Evolutionary conservation across 208 protist genomes (phyloP), one percentile per base, ranked within the genome.

Genomic region (Wallacemonas rigidus): DNA sequence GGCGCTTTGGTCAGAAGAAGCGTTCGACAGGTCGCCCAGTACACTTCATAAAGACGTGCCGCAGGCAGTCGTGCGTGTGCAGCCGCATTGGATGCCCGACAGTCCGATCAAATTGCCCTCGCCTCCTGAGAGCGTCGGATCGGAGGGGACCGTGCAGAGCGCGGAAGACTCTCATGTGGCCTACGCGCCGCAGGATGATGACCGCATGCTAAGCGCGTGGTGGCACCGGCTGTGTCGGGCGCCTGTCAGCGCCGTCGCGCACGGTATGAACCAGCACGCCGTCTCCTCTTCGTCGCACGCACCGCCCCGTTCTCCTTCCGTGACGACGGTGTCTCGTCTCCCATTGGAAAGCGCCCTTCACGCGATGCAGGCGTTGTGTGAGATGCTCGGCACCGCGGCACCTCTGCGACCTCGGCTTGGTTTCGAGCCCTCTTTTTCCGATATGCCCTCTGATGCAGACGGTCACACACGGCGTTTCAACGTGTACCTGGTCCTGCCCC

Each of bases 401-500:
- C 8, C 4, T 8, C 3, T 17, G 26, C 3, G 11, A 14, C 60
- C 60, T 12, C 60, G 60, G 14, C 60, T 65, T 8, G 60, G 60
- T 26, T 65, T 65, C 40, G 60, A 65, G 43, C 60, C 60, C 4
- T 11, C 15, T 4, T 14, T 65, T 5, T 35, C 50, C 12, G 60
- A 65, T 17, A 14, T 65, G 4, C 60, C 60, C 11, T 15, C 17
- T 4, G 2, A 65, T 45, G n/a, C 15, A 41, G 4, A 50, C 3
- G 41, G 43, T 17, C 14, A 8, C 40, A 35, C 40, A 14, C 6
- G 40, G 6, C 60, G 60, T 3, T 65, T 65, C 60, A 53, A 11
- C n/a, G 60, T 65, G 11, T 65, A 65, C 60, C 38, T 65, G 60
- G 60, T 65, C 4, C 3, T 65, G 41, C 43, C 60, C 3, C 11